Evolutionary conservation across 495 filamentous ascomycete species (phyloP).

Genomic region (Aspergillus haitiensis): DNA sequence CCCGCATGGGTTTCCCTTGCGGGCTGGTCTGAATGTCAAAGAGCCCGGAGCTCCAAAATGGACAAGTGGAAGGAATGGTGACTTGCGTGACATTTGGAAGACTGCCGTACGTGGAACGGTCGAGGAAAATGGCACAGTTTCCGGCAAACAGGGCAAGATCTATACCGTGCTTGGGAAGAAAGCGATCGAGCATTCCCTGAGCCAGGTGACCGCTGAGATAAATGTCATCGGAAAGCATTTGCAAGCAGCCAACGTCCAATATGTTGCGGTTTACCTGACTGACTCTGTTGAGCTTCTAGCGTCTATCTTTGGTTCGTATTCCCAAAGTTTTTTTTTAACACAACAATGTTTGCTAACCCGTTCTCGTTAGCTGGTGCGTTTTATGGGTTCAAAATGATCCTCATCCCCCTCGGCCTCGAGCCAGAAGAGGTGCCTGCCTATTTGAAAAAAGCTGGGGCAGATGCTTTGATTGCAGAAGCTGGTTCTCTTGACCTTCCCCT

Average conservation of each 20-base stretch:
- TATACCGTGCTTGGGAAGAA: conserved; percentile 76
- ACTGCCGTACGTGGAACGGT: conserved; percentile 64
- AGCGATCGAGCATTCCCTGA: conserved; percentile 66
- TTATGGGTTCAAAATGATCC: conserved; percentile 73
- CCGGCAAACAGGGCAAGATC: conserved; percentile 71
- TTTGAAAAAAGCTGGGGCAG: conserved; percentile 67
- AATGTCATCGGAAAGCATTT: conserved; percentile 80
- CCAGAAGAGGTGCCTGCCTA: conserved; percentile 64
- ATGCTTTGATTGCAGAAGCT: conserved; percentile 79
- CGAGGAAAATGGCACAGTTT: conserved; percentile 57
- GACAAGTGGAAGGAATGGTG: conserved; percentile 77
- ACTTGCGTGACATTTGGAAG: conserved; percentile 91
- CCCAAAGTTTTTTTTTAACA: neutral
- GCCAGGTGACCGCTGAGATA: conserved; percentile 79
- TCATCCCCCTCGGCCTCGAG: conserved; percentile 79
- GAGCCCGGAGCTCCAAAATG: conserved; percentile 80
- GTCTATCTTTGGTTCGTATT: conserved; percentile 60
- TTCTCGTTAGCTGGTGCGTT: conserved; percentile 67
- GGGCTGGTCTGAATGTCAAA: conserved; percentile 80
- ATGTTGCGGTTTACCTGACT: conserved; percentile 85
- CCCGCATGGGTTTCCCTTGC: conserved; percentile 82
- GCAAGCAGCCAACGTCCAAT: conserved; percentile 63
- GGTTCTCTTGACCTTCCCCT: conserved; percentile 82
- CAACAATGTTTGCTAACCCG: conserved; percentile 17
- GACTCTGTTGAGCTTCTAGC: conserved; percentile 89